These are phyloP conservation scores for Trichosporon ovoides DNA, from an alignment of 1,284 basidiomycete species.

Conservation along the genomic window DNA sequence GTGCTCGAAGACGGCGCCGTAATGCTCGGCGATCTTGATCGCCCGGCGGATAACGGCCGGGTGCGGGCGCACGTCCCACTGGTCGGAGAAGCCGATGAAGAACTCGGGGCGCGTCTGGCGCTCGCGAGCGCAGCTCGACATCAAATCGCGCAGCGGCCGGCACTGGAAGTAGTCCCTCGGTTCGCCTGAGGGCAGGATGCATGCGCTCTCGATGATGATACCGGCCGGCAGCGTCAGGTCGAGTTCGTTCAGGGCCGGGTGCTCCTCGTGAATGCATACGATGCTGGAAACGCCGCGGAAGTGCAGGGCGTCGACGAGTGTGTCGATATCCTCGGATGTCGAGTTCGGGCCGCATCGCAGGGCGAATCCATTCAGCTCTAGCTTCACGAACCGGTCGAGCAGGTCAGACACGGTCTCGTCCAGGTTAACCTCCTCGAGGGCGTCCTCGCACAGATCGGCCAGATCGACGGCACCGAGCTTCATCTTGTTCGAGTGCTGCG, in stretches of 20 bases:
- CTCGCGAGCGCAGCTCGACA: slow-evolving; percentile 9
- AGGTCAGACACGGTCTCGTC: slow-evolving; percentile 3
- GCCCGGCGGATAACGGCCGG: slow-evolving; percentile 12
- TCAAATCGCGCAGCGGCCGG: slow-evolving; percentile 1
- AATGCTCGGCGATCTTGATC: slow-evolving; percentile 12
- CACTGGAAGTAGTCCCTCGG: slow-evolving; percentile 14
- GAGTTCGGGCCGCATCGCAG: slow-evolving; percentile 6
- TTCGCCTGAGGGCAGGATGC: slow-evolving; percentile 10
- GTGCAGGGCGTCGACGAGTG: slow-evolving; percentile 5
- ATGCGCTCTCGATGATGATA: slow-evolving; percentile 13
- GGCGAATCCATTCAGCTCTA: slow-evolving; percentile 10
- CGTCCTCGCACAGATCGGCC: background rate
- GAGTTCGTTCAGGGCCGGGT: slow-evolving; percentile 4
- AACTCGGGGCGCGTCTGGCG: slow-evolving; percentile 9
- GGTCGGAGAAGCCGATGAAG: slow-evolving; percentile 12
- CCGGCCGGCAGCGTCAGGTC: background rate
- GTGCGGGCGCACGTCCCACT: slow-evolving; percentile 9
- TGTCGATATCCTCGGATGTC: background rate
- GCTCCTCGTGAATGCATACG: slow-evolving; percentile 5
- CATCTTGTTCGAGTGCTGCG: slow-evolving; percentile 4
- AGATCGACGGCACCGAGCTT: slow-evolving; percentile 10
- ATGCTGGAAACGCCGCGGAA: slow-evolving; percentile 1
- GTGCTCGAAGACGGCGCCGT: slow-evolving; percentile 12
- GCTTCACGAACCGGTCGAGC: slow-evolving; percentile 4
- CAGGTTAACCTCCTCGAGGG: background rate